phyloP scores from a whole-genome alignment of 139 green algal genomes.

The Micractinium sp. region DNA sequence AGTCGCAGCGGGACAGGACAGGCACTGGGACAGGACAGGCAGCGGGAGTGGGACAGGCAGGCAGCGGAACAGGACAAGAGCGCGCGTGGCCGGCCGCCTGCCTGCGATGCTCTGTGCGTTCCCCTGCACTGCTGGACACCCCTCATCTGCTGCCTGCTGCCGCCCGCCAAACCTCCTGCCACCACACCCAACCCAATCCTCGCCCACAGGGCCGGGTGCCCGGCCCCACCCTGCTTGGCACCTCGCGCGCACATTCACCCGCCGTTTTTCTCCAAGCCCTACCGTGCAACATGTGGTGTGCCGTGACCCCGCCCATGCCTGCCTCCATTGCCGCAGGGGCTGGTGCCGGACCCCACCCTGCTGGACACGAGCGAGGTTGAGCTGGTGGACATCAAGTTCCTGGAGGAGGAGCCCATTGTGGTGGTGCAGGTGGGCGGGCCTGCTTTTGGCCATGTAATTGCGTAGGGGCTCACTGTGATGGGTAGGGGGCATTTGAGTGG shows the following conservation, averaged over 20 bases:
- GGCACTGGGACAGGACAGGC: not conserved
- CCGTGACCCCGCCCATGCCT: not conserved
- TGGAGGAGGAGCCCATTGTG: conserved; percentile 89
- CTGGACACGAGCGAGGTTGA: conserved; percentile 91
- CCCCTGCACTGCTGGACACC: no score
- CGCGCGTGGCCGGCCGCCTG: not conserved
- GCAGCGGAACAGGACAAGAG: not conserved
- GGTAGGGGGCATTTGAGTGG: no score
- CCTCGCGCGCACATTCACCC: conserved; percentile 62
- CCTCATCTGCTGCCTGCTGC: not conserved
- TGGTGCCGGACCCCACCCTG: conserved; percentile 89
- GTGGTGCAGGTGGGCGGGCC: conserved; percentile 80
- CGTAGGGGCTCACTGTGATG: no score
- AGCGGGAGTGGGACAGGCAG: not conserved
- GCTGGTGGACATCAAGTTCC: conserved; percentile 82
- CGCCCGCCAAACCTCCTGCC: no score
- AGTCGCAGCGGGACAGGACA: no score
- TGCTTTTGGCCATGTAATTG: no score
- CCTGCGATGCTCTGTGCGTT: not conserved
- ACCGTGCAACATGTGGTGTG: no score
- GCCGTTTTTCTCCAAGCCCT: no score
- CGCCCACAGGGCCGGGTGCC: conserved; percentile 62
- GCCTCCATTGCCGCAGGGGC: conserved; percentile 47
- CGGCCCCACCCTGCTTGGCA: conserved; percentile 89
- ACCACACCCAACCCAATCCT: no score